Evolutionary conservation across 1,284 basidiomycete species (phyloP).

Genomic region (Papiliotrema laurentii): DNA sequence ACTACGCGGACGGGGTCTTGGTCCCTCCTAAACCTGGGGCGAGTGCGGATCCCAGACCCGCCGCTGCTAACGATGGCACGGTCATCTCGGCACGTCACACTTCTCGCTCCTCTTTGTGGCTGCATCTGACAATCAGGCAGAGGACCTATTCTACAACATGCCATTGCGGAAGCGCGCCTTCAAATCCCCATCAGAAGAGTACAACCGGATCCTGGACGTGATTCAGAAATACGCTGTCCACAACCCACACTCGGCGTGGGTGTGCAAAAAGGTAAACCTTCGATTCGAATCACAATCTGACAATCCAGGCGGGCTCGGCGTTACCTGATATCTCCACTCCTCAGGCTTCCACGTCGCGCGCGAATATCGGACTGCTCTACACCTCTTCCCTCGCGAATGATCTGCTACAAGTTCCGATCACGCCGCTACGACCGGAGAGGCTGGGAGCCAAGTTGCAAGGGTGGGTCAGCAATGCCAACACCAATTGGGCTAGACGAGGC

Average conservation of each 20-base stretch:
- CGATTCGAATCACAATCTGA: too few relatives aligned
- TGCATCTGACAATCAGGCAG: conserved; percentile 58
- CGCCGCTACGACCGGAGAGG: conserved; percentile 45
- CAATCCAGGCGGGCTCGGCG: conserved; percentile 60
- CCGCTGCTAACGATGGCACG: conserved; percentile 92
- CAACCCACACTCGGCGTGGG: conserved; percentile 80
- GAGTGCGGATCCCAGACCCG: conserved; percentile 72
- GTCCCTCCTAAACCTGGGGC: conserved; percentile 64
- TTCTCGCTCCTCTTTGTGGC: neutral
- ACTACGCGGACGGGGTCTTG: conserved; percentile 70
- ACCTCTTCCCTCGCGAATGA: conserved; percentile 77
- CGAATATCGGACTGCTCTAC: conserved; percentile 77
- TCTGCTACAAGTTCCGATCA: conserved; percentile 58
- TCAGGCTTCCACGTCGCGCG: conserved; percentile 60
- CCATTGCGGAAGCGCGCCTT: conserved; percentile 83
- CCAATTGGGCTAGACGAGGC: conserved; percentile 73
- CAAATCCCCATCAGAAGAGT: conserved; percentile 84
- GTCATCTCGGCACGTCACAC: conserved; percentile 53
- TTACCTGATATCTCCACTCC: conserved; percentile 81
- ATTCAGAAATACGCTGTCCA: conserved; percentile 93
- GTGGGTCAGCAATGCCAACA: conserved; percentile 82
- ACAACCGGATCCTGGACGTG: conserved; percentile 84
- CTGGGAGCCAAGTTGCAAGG: conserved; percentile 59
- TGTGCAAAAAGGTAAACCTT: conserved; percentile 82
- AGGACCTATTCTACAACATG: conserved; percentile 94